Conservation (phyloP, 495 filamentous ascomycete species). For the Arthonia radiata region DNA sequence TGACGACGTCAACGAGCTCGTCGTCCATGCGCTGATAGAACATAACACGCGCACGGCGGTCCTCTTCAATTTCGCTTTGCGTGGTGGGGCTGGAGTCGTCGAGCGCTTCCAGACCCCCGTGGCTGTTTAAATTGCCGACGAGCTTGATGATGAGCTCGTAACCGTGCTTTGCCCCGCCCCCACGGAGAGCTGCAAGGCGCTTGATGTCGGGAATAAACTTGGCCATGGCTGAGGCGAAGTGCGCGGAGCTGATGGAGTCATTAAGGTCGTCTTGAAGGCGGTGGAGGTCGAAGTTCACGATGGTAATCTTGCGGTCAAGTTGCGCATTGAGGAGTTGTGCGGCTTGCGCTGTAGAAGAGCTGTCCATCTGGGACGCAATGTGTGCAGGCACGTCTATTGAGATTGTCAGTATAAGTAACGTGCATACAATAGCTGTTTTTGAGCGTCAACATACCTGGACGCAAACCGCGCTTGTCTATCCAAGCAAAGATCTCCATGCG, state of each 20-base stretch:
- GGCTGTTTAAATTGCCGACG: constrained; percentile 24
- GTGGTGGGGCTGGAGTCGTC: too few relatives aligned
- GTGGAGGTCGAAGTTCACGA: constrained; percentile 28
- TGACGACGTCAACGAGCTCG: constrained; percentile 21
- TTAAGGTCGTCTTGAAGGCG: constrained; percentile 26
- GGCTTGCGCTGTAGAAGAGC: constrained; percentile 13
- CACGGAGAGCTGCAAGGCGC: constrained; percentile 18
- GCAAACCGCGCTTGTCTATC: constrained; percentile 25
- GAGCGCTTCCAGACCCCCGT: constrained; percentile 20
- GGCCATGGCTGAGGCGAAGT: constrained; percentile 21
- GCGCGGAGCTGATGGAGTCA: constrained; percentile 15
- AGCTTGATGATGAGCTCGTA: constrained; percentile 27
- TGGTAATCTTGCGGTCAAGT: constrained; percentile 28
- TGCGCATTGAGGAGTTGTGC: constrained; percentile 23
- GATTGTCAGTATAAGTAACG: constrained; percentile 8
- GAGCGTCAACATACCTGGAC: constrained; percentile 23
- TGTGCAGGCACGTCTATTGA: constrained; percentile 21
- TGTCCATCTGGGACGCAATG: constrained; percentile 24
- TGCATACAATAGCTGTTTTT: too few relatives aligned
- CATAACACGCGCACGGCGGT: constrained; percentile 11
- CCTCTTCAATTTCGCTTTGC: constrained; percentile 4
- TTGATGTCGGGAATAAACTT: constrained; percentile 23
- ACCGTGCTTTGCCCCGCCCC: constrained; percentile 17
- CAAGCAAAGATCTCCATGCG: constrained; percentile 21
- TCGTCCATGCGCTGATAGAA: constrained; percentile 20